phyloP scores from a whole-genome alignment of 352 stramenopile genomes.

The Pythium monospermum region DNA sequence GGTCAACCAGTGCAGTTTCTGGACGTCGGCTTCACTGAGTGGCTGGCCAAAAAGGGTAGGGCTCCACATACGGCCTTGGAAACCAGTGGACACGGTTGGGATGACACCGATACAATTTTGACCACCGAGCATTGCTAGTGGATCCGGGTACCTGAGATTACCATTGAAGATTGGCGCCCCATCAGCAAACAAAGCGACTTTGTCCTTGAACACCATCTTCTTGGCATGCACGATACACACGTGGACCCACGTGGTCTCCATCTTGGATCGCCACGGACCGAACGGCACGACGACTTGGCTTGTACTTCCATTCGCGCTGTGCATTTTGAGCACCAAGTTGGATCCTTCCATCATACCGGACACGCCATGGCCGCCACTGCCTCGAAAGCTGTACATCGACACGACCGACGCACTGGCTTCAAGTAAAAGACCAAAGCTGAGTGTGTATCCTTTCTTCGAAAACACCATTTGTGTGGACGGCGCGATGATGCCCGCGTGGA shows the following conservation, averaged over 20 bases:
- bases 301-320: conserved; percentile 33
- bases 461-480: conserved; percentile 51
- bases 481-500: conserved; percentile 58
- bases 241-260: conserved; percentile 62
- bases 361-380: conserved; percentile 67
- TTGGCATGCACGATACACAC: conserved; percentile 79
- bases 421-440: conserved; percentile 57
- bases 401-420: conserved; percentile 27
- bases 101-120: conserved; percentile 70
- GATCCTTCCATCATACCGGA: conserved; percentile 50
- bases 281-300: conserved; percentile 63
- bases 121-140: conserved; percentile 55
- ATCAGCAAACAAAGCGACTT: conserved; percentile 68
- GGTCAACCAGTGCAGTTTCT: conserved; percentile 67
- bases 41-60: conserved; percentile 70
- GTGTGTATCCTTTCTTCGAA: conserved; percentile 74
- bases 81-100: conserved; percentile 29
- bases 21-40: conserved; percentile 56
- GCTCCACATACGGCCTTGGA: conserved; percentile 72
- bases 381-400: conserved; percentile 72
- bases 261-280: conserved; percentile 31
- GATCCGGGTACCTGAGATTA: conserved; percentile 69
- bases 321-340: conserved; percentile 51
- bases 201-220: conserved; percentile 89
- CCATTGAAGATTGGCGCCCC: conserved; percentile 51